Base-by-base conservation (phyloP, 208 protist genomes). In the Kentomonas sorsogonicus region DNA sequence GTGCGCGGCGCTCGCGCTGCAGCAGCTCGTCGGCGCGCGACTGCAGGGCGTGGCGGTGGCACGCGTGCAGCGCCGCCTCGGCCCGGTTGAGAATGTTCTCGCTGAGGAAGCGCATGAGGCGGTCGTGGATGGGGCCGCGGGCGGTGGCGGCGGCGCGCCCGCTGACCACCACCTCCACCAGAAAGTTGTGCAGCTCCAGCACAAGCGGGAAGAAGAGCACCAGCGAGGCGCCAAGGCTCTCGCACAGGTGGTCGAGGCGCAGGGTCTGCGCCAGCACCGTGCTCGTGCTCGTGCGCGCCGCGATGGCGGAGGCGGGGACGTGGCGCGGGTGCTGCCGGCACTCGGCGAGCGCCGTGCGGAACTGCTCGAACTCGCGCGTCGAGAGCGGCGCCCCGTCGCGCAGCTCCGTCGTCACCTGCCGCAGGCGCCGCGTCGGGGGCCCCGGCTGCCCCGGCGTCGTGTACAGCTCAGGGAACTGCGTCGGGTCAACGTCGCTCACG, bases 231-330 rank as follows among this genome's bases (percentile, higher is more conserved):
- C 61, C 69, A 46, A 68, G 56, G 26, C 88, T 72, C 1, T 55
- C 77, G 70, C 80, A 89, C 13, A 77, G 54, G 0, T 77, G 23
- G 46, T 95, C 85, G 26, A 95, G 77, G 23, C 69, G 73, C 0
- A 68, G 69, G 7, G 83, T 89, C 47, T 89, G 71, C n/a, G 60
- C 54, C 15, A 95, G 66, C 31, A 75, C 69, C 44, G 63, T 64
- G 15, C 72, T 57, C 29, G 83, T 58, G 16, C 56, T 70, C 2
- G 69, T 80, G 18, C 69, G 69, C 18, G 75, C 60, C 4, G 62
- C 50, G 56, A 86, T 62, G 27, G 72, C 60, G 34, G 44, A 60
- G 13, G 72, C 50, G 10, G 74, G 65, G 26, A 92, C 78, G n/a
- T 77, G 72, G 48, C 72, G 79, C 3, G 93, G 63, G 50, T 79